These are phyloP conservation scores for Bimuria novae-zelandiae DNA, from an alignment of 2,329 filamentous ascomycete genomes.

Conservation along the genomic window DNA sequence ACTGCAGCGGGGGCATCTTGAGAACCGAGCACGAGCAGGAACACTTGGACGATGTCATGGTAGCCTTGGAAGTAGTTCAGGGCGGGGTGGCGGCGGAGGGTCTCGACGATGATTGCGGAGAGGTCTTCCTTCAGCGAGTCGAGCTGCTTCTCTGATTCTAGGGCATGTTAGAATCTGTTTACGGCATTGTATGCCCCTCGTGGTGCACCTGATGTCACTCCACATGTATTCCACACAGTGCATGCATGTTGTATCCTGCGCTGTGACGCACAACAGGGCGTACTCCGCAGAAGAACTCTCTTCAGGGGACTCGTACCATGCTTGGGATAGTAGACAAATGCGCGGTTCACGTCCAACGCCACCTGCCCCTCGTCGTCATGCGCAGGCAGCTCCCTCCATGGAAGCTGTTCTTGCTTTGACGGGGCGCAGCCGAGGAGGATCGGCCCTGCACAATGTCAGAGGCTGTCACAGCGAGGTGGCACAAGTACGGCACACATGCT, in stretches of 20 bases:
- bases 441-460: slow-evolving; percentile 60
- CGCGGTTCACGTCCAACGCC: slow-evolving; percentile 85
- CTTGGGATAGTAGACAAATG: slow-evolving; percentile 94
- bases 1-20: slow-evolving; percentile 66
- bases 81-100: slow-evolving; percentile 79
- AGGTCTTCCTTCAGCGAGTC: slow-evolving; percentile 74
- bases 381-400: slow-evolving; percentile 68
- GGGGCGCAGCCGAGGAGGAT: slow-evolving; percentile 53
- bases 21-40: slow-evolving; percentile 80
- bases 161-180: slow-evolving; percentile 49
- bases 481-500: slow-evolving; percentile 71
- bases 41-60: slow-evolving; percentile 96
- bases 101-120: slow-evolving; percentile 76
- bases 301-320: slow-evolving; percentile 59
- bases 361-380: slow-evolving; percentile 93
- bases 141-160: slow-evolving; percentile 71
- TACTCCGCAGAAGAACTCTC: background rate
- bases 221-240: too few species aligned
- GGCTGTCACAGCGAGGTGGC: slow-evolving; percentile 6
- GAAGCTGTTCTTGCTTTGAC: slow-evolving; percentile 22
- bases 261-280: too few species aligned
- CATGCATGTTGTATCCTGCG: too few species aligned
- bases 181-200: background rate
- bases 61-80: slow-evolving; percentile 98
- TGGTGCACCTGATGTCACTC: too few species aligned